Evolutionary conservation across 495 filamentous ascomycete species (phyloP).

Genomic region (Penicillium ochrochloron): DNA sequence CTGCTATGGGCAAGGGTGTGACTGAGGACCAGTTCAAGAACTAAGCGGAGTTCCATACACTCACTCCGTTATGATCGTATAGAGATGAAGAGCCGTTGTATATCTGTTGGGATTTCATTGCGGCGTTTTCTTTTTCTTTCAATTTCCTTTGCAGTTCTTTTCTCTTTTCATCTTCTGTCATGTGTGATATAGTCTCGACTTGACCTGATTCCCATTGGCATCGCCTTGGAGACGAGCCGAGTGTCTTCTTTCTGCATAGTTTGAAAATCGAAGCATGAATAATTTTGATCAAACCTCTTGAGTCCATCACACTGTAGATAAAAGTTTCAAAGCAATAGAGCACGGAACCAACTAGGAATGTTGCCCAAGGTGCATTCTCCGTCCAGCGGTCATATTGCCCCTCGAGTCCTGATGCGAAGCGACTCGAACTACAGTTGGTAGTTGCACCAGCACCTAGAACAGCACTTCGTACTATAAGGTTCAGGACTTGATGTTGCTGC

Average conservation of each 20-base stretch:
- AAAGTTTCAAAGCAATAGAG: not conserved
- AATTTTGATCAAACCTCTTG: not conserved
- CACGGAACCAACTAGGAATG: too few relatives aligned
- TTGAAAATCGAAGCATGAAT: slow-evolving; percentile 19
- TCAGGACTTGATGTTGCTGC: not conserved
- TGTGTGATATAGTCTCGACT: slow-evolving; percentile 7
- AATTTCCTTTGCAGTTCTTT: slow-evolving; percentile 12
- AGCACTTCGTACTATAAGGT: not conserved
- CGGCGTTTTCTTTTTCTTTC: slow-evolving; percentile 12
- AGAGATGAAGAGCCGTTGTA: slow-evolving; percentile 8
- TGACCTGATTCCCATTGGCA: slow-evolving; percentile 28
- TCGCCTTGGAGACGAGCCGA: slow-evolving; percentile 10
- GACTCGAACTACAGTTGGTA: not conserved
- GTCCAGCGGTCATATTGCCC: too few relatives aligned
- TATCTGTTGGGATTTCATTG: slow-evolving; percentile 24
- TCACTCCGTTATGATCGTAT: slow-evolving; percentile 7
- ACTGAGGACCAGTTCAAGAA: slow-evolving; percentile 94
- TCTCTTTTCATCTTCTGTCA: slow-evolving; percentile 8
- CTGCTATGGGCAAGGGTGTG: slow-evolving; percentile 96
- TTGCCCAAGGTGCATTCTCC: too few relatives aligned
- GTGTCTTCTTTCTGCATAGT: slow-evolving; percentile 20
- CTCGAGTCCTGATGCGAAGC: too few relatives aligned
- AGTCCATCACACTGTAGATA: not conserved
- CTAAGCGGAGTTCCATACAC: slow-evolving; percentile 16
- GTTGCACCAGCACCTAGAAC: not conserved